Conservation (phyloP, 345 rosid species). For the Hevea brasiliensis region DNA sequence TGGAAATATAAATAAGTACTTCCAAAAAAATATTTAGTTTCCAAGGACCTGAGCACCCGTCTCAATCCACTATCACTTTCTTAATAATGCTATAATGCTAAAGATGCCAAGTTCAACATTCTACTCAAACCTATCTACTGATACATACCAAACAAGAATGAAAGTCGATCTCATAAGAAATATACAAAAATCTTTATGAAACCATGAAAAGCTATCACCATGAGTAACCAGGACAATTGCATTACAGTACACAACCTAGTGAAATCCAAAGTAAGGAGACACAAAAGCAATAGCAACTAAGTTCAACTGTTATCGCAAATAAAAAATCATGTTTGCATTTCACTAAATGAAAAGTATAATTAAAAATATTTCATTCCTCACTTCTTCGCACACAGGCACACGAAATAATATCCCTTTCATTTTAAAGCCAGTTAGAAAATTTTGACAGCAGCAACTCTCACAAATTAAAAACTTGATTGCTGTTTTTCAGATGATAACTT, state of each 20-base stretch:
- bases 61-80: too few species aligned
- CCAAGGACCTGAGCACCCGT: too few species aligned
- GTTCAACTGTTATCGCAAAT: background rate
- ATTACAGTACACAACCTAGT: background rate
- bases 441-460: background rate
- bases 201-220: background rate
- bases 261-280: background rate
- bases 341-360: background rate
- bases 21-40: too few species aligned
- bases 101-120: too few species aligned
- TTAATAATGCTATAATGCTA: too few species aligned
- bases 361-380: background rate
- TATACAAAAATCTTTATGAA: too few species aligned
- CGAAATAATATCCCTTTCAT: background rate
- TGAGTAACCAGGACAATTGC: background rate
- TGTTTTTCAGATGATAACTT: background rate
- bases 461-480: background rate
- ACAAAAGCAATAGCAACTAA: background rate
- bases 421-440: slow-evolving; percentile 2
- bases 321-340: background rate
- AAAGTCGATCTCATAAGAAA: too few species aligned
- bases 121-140: too few species aligned
- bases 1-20: too few species aligned
- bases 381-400: background rate
- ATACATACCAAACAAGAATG: too few species aligned